Evolutionary conservation across 1,284 basidiomycete species (phyloP), one percentile per base, ranked within the genome.

Genomic region (Dichomitus squalens): DNA sequence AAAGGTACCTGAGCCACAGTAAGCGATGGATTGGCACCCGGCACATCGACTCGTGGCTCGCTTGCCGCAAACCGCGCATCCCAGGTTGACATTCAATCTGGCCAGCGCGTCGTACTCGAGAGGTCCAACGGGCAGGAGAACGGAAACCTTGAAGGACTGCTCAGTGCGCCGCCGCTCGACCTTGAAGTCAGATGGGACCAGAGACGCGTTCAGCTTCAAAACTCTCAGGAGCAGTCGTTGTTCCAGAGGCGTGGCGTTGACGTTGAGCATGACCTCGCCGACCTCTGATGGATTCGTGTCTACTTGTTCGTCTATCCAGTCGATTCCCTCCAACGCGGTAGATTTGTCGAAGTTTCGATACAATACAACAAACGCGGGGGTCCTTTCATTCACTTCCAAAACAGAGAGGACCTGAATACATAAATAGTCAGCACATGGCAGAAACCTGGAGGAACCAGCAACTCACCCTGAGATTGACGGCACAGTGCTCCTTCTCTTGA

Each of bases 51-150:
- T 74, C 4, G 57, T 56, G 1, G 60, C 65, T 44, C 68, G 68
- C 47, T 70, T 71, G 1, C 77, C 76, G 49, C 77, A 79, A 0
- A 77, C 59, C 6, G 69, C 72, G 55, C 77, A 78, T 7, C 76
- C 76, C 18, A 68, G 49, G 47, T 72, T 68, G 43, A 55, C 60
- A 18, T 73, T 75, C 7, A 79, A 62, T 39, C 66, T 72, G 1
- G 73, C 75, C 12, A 79, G 60, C 36, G 72, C 73, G 8, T 66
- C 62, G 68, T 73, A 73, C 16, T 63, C 66, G 11, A 79, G 63
- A 0, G 76, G 74, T 4, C 69, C 71, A 3, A 79, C 54, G 12
- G 77, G 77, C 14, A 79, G 67, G 12, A 78, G 43, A 57, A 79
- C 6, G 11, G 31, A 47, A 21, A 27, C 31, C 16, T 18, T 34